Percentiles rank a stretch among this genome's conserved stretches.
These are phyloP conservation scores for Cryomyces minteri DNA, from an alignment of 495 filamentous ascomycete species.

Conservation along the genomic window DNA sequence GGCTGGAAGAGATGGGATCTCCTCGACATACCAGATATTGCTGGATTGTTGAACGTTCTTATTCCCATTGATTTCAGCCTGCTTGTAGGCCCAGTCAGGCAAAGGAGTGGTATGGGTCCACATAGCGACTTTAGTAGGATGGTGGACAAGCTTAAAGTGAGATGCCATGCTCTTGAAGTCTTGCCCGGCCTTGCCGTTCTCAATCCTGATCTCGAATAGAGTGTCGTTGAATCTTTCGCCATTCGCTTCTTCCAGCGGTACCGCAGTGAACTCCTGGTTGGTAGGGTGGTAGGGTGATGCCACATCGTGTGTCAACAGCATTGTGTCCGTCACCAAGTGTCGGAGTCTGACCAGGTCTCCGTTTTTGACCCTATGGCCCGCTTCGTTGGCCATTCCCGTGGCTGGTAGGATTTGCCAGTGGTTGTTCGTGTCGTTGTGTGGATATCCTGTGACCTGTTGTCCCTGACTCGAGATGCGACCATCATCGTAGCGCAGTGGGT, in stretches of 20 bases:
- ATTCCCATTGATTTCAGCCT: constrained; percentile 98
- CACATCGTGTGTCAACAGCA: constrained; percentile 88
- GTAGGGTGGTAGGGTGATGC: constrained; percentile 95
- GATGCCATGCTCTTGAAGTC: constrained; percentile 78
- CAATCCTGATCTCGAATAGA: constrained; percentile 80
- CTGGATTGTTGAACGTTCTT: constrained; percentile 82
- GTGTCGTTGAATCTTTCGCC: constrained; percentile 77
- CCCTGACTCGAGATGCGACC: constrained; percentile 86
- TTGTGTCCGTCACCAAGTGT: constrained; percentile 72
- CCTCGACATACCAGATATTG: constrained; percentile 88
- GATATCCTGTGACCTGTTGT: constrained; percentile 96
- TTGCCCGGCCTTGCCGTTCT: constrained; percentile 64
- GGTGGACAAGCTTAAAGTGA: constrained; percentile 88
- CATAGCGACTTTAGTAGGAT: constrained; percentile 90
- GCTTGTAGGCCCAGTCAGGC: constrained; percentile 91
- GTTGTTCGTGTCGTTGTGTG: constrained; percentile 97
- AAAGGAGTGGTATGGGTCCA: constrained; percentile 92
- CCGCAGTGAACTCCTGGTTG: constrained; percentile 94
- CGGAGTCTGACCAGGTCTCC: constrained; percentile 77
- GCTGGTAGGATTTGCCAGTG: constrained; percentile 84
- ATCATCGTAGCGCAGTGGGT: constrained; percentile 91
- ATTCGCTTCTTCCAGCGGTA: constrained; percentile 49
- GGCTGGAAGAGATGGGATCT: constrained; percentile 58
- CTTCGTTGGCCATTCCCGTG: constrained; percentile 29
- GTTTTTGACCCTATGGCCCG: constrained; percentile 51